phyloP scores from a whole-genome alignment of 306 rosid species.

The Alnus glutinosa region DNA sequence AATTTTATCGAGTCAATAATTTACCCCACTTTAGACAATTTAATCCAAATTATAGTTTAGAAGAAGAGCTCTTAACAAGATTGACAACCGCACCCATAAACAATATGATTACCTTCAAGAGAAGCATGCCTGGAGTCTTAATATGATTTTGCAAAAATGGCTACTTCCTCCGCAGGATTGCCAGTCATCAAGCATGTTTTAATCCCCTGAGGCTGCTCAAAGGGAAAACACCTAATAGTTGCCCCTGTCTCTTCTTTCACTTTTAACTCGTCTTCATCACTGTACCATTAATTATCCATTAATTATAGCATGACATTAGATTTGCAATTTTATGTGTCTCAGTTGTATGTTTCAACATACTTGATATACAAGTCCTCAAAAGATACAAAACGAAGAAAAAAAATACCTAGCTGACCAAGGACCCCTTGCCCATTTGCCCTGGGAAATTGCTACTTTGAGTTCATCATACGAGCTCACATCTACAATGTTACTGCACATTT shows the following conservation, averaged over 20 bases:
- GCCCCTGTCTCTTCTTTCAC: slow-evolving; percentile 98
- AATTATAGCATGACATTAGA: slow-evolving; percentile 30
- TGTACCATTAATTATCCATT: slow-evolving; percentile 39
- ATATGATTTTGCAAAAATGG: slow-evolving; percentile 92
- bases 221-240: slow-evolving; percentile 93
- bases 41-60: slow-evolving; percentile 21
- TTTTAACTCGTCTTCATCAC: slow-evolving; percentile 76
- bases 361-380: background rate
- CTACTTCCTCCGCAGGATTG: slow-evolving; percentile 80
- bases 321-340: slow-evolving; percentile 23
- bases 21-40: slow-evolving; percentile 17
- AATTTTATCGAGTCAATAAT: slow-evolving; percentile 1
- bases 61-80: slow-evolving; percentile 3
- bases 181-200: slow-evolving; percentile 88
- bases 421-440: slow-evolving; percentile 99
- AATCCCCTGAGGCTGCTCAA: slow-evolving; percentile 71
- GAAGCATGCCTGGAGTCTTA: slow-evolving; percentile 28
- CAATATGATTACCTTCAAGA: slow-evolving; percentile 11
- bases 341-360: background rate
- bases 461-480: slow-evolving; percentile 87
- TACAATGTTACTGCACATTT: slow-evolving; percentile 68
- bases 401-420: slow-evolving; percentile 97
- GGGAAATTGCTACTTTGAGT: slow-evolving; percentile 79
- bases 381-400: slow-evolving; percentile 3
- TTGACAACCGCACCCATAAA: background rate